phyloP scores from a whole-genome alignment of 148 eudicot species.

The Fallopia convolvulus region DNA sequence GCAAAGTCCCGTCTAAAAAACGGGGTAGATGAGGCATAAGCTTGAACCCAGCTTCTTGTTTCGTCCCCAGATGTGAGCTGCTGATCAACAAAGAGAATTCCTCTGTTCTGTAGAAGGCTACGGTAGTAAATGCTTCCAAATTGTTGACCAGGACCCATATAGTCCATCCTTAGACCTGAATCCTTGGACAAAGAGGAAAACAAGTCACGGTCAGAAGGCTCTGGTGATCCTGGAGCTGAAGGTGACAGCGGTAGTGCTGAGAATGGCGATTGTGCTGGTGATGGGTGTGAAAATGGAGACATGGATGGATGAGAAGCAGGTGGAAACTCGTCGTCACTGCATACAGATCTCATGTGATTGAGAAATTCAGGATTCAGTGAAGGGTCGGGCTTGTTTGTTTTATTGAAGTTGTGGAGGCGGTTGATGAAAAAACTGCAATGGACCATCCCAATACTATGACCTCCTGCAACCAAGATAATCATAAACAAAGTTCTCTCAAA shows the following conservation, averaged over 20 bases:
- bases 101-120: conserved; percentile 38
- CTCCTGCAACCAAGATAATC: conserved; percentile 22
- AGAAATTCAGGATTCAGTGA: conserved; percentile 31
- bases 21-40: conserved; percentile 43
- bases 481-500: background rate
- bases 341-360: conserved; percentile 30
- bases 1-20: conserved; percentile 45
- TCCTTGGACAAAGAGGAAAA: conserved; percentile 2
- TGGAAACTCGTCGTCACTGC: conserved; percentile 21
- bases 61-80: conserved; percentile 48
- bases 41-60: conserved; percentile 45
- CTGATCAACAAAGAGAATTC: conserved; percentile 50
- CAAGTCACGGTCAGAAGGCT: background rate
- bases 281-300: conserved; percentile 10
- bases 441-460: conserved; percentile 47
- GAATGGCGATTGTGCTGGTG: conserved; percentile 12
- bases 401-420: conserved; percentile 32
- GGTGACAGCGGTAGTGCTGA: conserved; percentile 10
- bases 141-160: conserved; percentile 31
- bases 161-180: conserved; percentile 35
- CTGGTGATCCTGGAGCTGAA: background rate
- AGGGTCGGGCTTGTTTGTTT: conserved; percentile 24
- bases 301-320: background rate
- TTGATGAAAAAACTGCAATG: conserved; percentile 44
- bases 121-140: conserved; percentile 51